Base-by-base conservation (phyloP, 169 alveolate genomes). In the Plasmodium adleri region DNA sequence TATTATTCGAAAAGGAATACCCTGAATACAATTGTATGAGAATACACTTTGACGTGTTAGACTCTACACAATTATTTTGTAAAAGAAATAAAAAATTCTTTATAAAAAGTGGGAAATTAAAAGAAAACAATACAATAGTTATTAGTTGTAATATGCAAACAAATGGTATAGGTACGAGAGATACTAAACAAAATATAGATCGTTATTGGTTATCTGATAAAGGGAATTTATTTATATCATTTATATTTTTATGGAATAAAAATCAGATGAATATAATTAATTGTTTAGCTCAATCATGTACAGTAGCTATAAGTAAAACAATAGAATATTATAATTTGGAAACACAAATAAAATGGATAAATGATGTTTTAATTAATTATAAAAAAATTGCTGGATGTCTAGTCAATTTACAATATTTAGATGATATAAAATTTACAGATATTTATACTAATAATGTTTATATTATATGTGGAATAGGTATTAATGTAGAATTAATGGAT, bases 221-320 rank as follows among this genome's bases (percentile, higher is more conserved):
- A 47, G 92, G 83, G 3, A 85, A 85, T 22, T 56, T 85, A 47
- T 85, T 71, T 60, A 47, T 59, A 13, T 45, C 92, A 43, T 85
- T 85, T 85, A 60, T 62, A 45, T 71, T 85, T 60, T 59, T 71
- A 72, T 85, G 87, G 88, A 47, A 70, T 7, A 63, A 85, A 71
- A 71, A 59, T 43, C 15, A 59, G 52, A 28, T 52, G 12, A 26
- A 71, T 20, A 60, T 3, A 50, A 26, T 52, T 9, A 49, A 45
- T 0, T 60, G 28, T 54, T 70, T 85, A 72, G 12, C 75, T 2
- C 87, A 85, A 71, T 9, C 64, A 0, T 56, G 73, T 15, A 85
- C 87, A 15, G 83, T 52, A 58, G 87, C 75, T 24, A 24, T 71
- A 43, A 85, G 72, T 20, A 60, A 85, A 85, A 71, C 92, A 10